These are phyloP conservation scores for Zizania latifolia DNA, from an alignment of 176 grass and related monocot species.

Conservation along the genomic window DNA sequence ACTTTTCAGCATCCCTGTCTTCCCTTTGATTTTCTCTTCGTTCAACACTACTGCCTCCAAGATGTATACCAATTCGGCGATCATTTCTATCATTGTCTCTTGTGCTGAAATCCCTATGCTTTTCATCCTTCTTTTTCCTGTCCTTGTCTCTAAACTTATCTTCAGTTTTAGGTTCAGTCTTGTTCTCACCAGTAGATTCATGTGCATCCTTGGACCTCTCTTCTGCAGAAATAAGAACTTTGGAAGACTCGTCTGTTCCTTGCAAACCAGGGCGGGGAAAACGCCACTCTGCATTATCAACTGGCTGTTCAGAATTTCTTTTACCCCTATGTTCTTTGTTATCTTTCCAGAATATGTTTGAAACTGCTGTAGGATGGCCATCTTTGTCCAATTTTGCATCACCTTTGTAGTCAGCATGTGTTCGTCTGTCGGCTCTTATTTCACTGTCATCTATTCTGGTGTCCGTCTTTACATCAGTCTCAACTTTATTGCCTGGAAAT, in stretches of 20 bases:
- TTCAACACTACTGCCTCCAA: constrained; percentile 37
- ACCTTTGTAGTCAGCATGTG: constrained; percentile 44
- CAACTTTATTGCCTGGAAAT: constrained; percentile 46
- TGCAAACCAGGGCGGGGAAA: constrained; percentile 37
- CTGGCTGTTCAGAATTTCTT: constrained; percentile 37
- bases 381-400: constrained; percentile 58
- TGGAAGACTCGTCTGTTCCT: constrained; percentile 44
- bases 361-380: constrained; percentile 31
- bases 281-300: constrained; percentile 51
- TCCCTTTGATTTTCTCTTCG: constrained; percentile 65
- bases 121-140: constrained; percentile 59
- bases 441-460: constrained; percentile 48
- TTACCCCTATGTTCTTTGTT: constrained; percentile 56
- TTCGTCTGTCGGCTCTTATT: constrained; percentile 41
- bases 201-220: constrained; percentile 39
- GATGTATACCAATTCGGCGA: constrained; percentile 35
- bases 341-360: constrained; percentile 57
- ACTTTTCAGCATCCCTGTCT: constrained; percentile 65
- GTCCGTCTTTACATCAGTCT: constrained; percentile 50
- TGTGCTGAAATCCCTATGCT: constrained; percentile 45
- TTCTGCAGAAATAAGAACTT: constrained; percentile 24
- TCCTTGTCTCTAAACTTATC: constrained; percentile 69
- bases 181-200: constrained; percentile 63
- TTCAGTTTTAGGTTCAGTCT: constrained; percentile 51
- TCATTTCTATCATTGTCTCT: constrained; percentile 64